Evolutionary conservation across 805 yeast species (phyloP), one percentile per base, ranked within the genome.

Genomic region (Myxozyma sirexii): DNA sequence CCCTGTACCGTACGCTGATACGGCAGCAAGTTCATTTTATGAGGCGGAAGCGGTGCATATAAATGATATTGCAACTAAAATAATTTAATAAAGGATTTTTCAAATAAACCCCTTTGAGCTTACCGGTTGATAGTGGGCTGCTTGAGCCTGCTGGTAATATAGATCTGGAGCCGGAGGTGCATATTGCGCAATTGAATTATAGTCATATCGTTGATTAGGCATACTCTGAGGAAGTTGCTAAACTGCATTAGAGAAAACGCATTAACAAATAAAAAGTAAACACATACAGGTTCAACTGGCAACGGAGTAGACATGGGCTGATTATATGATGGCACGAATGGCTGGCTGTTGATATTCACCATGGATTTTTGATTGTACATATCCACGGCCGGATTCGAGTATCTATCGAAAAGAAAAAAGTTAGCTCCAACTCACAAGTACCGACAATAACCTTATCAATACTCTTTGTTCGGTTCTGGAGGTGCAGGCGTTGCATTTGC

Each of bases 21-120:
- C 1, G 89, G 83, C 50, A 81, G 80, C 62, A 88, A 75, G 13
- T 85, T 84, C 42, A 80, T 78, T 49, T 85, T 72, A 69, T 86
- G 85, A 7, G 91, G 92, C 8, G 97, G 93, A 31, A 84, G 81
- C 1, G 97, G 97, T 0, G 97, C 94, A 74, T 93, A 92, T 41
- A 90, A 75, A 74, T 92, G 97, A 71, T 89, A 88, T 69, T 90
- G 90, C 45, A 89, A 75, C 66, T 63, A 26, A 17, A 10, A 24
- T 13, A 12, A 21, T 24, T 6, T 8, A n/a, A 15, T 29, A 33
- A 50, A 26, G 49, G 21, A 44, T 37, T n/a, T n/a, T n/a, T n/a
- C n/a, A n/a, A n/a, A n/a, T n/a, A n/a, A n/a, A n/a, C n/a, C n/a
- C n/a, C n/a, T n/a, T n/a, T n/a, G n/a, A n/a, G n/a, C 66, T 23